phyloP scores from a whole-genome alignment of 345 rosid genomes.

The Lagerstroemia speciosa region DNA sequence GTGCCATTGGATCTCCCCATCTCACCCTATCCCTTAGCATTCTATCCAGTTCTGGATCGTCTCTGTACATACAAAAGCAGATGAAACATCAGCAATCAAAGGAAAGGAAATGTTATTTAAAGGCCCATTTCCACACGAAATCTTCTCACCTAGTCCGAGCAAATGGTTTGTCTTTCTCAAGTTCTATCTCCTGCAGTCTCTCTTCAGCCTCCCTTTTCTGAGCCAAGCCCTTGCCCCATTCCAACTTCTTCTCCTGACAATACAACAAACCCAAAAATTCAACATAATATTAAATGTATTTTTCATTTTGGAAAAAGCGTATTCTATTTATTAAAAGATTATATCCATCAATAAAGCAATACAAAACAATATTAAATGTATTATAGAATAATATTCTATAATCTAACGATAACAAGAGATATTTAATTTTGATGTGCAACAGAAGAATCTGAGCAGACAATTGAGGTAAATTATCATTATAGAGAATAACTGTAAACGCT shows the following conservation, averaged over 20 bases:
- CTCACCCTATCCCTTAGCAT: slow-evolving; percentile 66
- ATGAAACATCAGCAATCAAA: neutral
- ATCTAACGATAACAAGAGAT: too few relatives aligned
- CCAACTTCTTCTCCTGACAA: slow-evolving; percentile 64
- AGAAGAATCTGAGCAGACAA: neutral
- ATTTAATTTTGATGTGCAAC: too few relatives aligned
- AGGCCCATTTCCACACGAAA: too few relatives aligned
- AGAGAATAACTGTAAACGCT: too few relatives aligned
- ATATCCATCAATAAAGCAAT: too few relatives aligned
- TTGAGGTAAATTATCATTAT: neutral
- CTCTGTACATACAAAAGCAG: slow-evolving; percentile 36
- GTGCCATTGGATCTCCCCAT: slow-evolving; percentile 98
- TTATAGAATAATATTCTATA: too few relatives aligned
- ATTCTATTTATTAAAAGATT: too few relatives aligned
- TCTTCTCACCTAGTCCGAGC: slow-evolving; percentile 65
- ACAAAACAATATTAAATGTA: too few relatives aligned
- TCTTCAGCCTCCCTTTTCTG: slow-evolving; percentile 88
- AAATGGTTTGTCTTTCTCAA: slow-evolving; percentile 84
- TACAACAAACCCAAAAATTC: slow-evolving; percentile 1
- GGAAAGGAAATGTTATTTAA: neutral
- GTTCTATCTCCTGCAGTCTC: slow-evolving; percentile 58
- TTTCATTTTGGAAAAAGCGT: too few relatives aligned
- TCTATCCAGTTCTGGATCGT: slow-evolving; percentile 84
- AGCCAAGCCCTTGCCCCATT: slow-evolving; percentile 99
- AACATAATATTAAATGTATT: too few relatives aligned